phyloP scores from a whole-genome alignment of 441 rosid genomes.

The Populus hybrid region DNA sequence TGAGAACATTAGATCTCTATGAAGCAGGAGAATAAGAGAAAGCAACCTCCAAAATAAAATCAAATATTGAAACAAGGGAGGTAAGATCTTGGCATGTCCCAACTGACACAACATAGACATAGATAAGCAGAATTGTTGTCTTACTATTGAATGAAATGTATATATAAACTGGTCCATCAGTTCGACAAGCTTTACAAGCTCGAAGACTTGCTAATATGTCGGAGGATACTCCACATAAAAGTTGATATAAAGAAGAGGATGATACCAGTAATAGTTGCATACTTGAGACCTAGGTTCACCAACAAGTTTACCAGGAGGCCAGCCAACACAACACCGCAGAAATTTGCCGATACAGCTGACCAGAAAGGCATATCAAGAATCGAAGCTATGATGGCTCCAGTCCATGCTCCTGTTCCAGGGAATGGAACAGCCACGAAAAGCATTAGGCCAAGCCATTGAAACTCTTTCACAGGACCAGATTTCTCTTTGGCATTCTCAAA shows the following conservation, averaged over 20 bases:
- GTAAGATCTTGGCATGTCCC: neutral
- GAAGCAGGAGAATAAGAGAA: slow-evolving; percentile 4
- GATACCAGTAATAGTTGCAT: slow-evolving; percentile 64
- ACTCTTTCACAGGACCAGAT: slow-evolving; percentile 87
- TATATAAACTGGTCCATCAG: slow-evolving; percentile 9
- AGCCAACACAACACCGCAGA: slow-evolving; percentile 77
- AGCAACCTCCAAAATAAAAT: slow-evolving; percentile 1
- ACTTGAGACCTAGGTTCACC: slow-evolving; percentile 76
- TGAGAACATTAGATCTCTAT: neutral
- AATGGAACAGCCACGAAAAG: slow-evolving; percentile 95
- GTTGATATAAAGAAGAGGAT: slow-evolving; percentile 66
- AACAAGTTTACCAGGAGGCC: slow-evolving; percentile 80
- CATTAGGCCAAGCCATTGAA: slow-evolving; percentile 92
- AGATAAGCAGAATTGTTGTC: neutral
- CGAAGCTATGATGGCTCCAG: slow-evolving; percentile 86
- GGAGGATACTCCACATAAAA: slow-evolving; percentile 77
- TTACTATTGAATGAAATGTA: neutral
- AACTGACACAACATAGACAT: neutral
- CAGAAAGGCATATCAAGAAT: slow-evolving; percentile 92
- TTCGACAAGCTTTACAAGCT: slow-evolving; percentile 37
- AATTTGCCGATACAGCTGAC: slow-evolving; percentile 74
- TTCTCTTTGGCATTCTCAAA: slow-evolving; percentile 71
- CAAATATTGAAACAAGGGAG: slow-evolving; percentile 4
- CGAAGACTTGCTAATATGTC: slow-evolving; percentile 53
- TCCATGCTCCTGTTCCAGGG: slow-evolving; percentile 97